Conservation (phyloP, 768 basidiomycete genomes). For the Suillus sp. region DNA sequence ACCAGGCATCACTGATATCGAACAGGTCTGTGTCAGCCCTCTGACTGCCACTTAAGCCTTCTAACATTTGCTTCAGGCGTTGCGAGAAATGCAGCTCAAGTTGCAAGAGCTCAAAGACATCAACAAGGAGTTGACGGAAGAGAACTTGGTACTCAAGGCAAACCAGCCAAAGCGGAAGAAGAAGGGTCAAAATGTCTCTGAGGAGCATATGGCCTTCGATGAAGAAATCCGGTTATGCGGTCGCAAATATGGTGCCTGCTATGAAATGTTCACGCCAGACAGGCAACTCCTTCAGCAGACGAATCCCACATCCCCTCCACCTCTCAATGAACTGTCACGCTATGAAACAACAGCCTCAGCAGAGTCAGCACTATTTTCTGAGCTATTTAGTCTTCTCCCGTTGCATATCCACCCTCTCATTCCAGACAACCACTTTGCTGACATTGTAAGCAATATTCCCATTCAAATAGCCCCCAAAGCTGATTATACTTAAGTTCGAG, state of each 20-base stretch:
- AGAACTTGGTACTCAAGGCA: constrained; percentile 6
- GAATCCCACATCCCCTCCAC: background rate
- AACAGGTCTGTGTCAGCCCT: background rate
- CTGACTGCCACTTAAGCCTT: background rate
- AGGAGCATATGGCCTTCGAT: background rate
- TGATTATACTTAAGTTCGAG: constrained; percentile 5
- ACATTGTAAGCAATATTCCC: too few species aligned
- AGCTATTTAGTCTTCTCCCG: background rate
- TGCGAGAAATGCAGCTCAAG: background rate
- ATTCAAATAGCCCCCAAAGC: too few species aligned
- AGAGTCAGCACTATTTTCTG: background rate
- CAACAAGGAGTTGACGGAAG: constrained; percentile 13
- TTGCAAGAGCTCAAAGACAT: background rate
- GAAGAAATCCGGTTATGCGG: constrained; percentile 1
- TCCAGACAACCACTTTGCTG: background rate
- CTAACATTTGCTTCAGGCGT: background rate
- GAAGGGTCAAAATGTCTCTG: background rate
- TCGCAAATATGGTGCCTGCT: constrained; percentile 3
- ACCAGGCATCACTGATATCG: constrained; percentile 21
- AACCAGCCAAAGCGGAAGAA: constrained; percentile 10
- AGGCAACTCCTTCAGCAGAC: constrained; percentile 4
- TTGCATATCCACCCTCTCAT: background rate
- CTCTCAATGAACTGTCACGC: background rate
- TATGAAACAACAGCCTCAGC: background rate
- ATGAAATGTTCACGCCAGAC: background rate